Evolutionary conservation across 2,329 filamentous ascomycete species (phyloP).

Genomic region (Remersonia thermophila): DNA sequence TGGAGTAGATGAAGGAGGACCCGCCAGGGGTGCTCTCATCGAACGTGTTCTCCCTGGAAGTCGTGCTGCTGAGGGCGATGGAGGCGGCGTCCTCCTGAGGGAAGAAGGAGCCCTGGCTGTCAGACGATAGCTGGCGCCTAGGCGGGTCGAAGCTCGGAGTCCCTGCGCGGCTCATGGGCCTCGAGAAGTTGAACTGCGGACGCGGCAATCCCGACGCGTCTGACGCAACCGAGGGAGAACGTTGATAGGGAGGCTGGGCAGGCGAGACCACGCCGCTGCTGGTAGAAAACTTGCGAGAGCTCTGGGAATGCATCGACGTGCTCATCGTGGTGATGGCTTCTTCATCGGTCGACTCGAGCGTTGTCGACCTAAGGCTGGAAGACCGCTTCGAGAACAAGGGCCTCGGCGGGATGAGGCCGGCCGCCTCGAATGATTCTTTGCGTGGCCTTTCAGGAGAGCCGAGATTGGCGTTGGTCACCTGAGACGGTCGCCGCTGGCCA

Average conservation of each 20-base stretch:
- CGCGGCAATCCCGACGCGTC: conserved; percentile 62
- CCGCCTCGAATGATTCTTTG: conserved; percentile 37
- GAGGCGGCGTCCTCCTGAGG: conserved; percentile 57
- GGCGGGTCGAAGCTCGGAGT: conserved; percentile 47
- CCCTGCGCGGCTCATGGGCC: conserved; percentile 67
- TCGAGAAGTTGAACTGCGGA: conserved; percentile 85
- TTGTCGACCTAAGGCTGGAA: conserved; percentile 50
- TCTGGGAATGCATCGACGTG: conserved; percentile 47
- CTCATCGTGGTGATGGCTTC: conserved; percentile 46
- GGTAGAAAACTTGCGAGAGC: conserved; percentile 64
- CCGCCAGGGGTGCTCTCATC: conserved; percentile 39
- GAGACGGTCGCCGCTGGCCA: conserved; percentile 24
- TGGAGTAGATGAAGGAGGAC: conserved; percentile 76
- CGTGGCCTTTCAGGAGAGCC: conserved; percentile 33
- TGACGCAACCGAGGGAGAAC: conserved; percentile 77
- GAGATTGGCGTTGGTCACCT: conserved; percentile 21
- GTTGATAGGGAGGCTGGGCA: conserved; percentile 46
- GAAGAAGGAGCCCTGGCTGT: conserved; percentile 54
- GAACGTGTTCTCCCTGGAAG: conserved; percentile 42
- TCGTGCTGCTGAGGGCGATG: conserved; percentile 59
- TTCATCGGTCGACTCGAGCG: conserved; percentile 56
- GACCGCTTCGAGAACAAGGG: conserved; percentile 38
- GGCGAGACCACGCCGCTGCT: conserved; percentile 51
- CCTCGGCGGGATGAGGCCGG: conserved; percentile 38
- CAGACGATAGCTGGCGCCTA: conserved; percentile 50